Base-by-base conservation (phyloP, 345 rosid genomes). In the Dipteronia dyeriana region DNA sequence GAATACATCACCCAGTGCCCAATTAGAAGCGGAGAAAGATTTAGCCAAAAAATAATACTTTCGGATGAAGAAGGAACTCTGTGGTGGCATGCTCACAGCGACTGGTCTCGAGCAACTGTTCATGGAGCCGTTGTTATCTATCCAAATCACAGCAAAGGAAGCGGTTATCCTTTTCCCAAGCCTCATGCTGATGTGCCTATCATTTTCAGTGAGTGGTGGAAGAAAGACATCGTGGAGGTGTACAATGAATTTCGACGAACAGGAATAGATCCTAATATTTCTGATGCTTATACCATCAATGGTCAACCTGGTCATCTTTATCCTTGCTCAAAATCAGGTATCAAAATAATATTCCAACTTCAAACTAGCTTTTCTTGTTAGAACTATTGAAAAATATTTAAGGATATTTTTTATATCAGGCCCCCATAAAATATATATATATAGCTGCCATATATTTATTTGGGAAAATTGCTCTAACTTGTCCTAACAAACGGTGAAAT, bases 1-100 rank as follows among this genome's bases (percentile, higher is more conserved):
- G 85, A 80, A 69, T 82, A 63, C n/a, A 71, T 82, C 45, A 87
- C 90, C 1, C 87, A 87, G 26, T 87, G 90, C 20, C 90, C 90
- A 5, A 75, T 87, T 5, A 68, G 41, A 23, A 78, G 82, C 0
- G 79, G 86, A 61, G 29, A 23, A 23, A 76, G 47, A 5, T 85
- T 76, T 47, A 70, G 70, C 12, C 78, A 85, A 29, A 85, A 74
- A 29, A 59, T 83, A 8, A 75, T 75, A 38, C 75, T 83, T 60
- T 77, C 86, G 1, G 13, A 66, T 0, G 86, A 82, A 64, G 86
- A 76, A 61, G 86, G 86, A 63, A 78, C 84, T 1, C n/a, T 79
- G 0, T 81, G 84, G 82, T 84, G 86, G 82, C 84, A 82, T 22
- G 81, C 78, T 14, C 84, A 85, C n/a, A 85, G 84, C 19, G 84